Base-by-base conservation (phyloP, 1,284 basidiomycete species). In the Tilletiaria anomala region DNA sequence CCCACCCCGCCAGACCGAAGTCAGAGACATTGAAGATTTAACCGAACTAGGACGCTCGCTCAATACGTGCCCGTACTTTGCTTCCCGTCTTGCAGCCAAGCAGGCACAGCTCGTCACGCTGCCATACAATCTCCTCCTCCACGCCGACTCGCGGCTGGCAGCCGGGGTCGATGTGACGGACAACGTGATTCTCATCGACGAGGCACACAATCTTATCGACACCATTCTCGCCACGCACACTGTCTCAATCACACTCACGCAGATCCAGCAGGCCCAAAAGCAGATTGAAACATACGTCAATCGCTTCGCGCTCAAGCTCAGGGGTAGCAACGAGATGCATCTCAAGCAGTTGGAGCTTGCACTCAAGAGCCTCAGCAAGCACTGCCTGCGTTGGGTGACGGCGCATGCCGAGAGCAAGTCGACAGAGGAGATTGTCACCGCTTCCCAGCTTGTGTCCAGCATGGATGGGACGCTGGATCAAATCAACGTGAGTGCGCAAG, bases 11-110 rank as follows among this genome's bases (percentile, higher is more conserved):
- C n/a, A 11, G 14, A 8, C 0, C 26, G 74, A 76, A 2, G 84
- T 89, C 0, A 85, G 83, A 62, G 89, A 94, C 53, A 94, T 97
- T 5, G 91, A 96, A 64, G 89, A 96, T 53, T 75, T 96, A 4
- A 84, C 85, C 1, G 67, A 68, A 8, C 71, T 80, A 3, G 89
- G 91, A 68, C 61, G 72, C 70, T 61, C 70, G 33, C 70, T 75
- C 4, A 73, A 79, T 37, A 79, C 78, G 2, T 97, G 93, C 63
- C 87, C 89, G 0, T 97, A 97, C 69, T 97, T 93, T 68, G 86
- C 82, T 3, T 82, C 86, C 4, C 73, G 91, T 35, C 73, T 76
- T 40, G 86, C 86, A 6, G 83, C 94, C 39, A 78, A 80, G 38
- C 82, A 88, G 64, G 86, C 91, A 21, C 82, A 96, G 72, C 72